Conservation (phyloP, 352 stramenopile species). For the Thraustochytrium sp. region DNA sequence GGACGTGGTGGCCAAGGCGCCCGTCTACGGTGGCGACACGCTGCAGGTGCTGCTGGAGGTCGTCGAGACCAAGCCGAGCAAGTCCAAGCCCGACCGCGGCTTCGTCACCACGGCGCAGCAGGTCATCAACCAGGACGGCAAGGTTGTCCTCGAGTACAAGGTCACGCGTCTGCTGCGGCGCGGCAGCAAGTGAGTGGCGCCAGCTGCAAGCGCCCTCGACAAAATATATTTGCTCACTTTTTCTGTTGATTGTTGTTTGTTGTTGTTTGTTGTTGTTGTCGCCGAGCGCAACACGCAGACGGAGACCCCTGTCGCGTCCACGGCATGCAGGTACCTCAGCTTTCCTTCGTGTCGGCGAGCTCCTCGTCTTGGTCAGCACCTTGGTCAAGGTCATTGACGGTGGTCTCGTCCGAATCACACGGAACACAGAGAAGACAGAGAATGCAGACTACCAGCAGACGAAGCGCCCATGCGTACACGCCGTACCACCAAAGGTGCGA, state of each 20-base stretch:
- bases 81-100: conserved; percentile 39
- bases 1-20: neutral
- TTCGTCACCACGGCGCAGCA: conserved; percentile 30
- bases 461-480: neutral
- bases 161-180: conserved; percentile 24
- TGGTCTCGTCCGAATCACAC: too few species aligned
- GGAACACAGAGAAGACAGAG: neutral
- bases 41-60: conserved; percentile 38
- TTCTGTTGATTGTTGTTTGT: neutral
- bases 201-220: too few species aligned
- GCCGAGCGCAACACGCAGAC: too few species aligned
- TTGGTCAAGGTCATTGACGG: too few species aligned
- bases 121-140: conserved; percentile 29
- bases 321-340: too few species aligned
- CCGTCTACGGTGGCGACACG: conserved; percentile 39
- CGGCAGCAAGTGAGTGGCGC: neutral
- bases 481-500: neutral
- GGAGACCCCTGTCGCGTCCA: neutral
- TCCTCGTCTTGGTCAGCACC: neutral
- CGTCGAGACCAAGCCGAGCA: conserved; percentile 9
- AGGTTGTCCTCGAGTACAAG: conserved; percentile 37
- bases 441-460: neutral
- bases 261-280: too few species aligned
- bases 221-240: neutral
- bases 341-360: too few species aligned